These are phyloP conservation scores for Picea sitchensis DNA, from an alignment of 75 land plant genomes.

Conservation along the genomic window DNA sequence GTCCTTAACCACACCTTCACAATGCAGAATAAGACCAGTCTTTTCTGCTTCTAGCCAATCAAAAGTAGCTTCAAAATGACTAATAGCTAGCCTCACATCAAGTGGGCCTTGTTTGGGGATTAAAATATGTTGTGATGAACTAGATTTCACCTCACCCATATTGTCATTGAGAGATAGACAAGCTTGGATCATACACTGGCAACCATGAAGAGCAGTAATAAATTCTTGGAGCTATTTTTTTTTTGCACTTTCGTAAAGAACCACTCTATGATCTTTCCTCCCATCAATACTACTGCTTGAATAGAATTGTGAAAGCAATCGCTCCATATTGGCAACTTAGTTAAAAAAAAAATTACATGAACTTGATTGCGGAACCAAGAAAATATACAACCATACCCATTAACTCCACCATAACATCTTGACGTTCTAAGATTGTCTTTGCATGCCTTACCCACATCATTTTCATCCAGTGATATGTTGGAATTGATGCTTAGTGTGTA, in stretches of 20 bases:
- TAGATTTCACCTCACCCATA: slow-evolving; percentile 26
- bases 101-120: slow-evolving; percentile 64
- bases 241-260: slow-evolving; percentile 47
- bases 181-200: slow-evolving; percentile 57
- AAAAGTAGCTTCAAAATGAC: slow-evolving; percentile 80
- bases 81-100: slow-evolving; percentile 35
- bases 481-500: no score
- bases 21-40: slow-evolving; percentile 75
- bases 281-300: slow-evolving; percentile 64
- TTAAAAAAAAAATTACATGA: no score
- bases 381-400: no score
- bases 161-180: slow-evolving; percentile 37
- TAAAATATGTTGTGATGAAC: slow-evolving; percentile 41
- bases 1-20: no score
- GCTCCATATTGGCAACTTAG: no score
- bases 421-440: no score
- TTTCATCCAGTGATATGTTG: no score
- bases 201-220: slow-evolving; percentile 64
- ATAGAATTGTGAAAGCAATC: no score
- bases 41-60: slow-evolving; percentile 86
- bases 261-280: slow-evolving; percentile 67
- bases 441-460: no score
- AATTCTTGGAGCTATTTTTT: slow-evolving; percentile 81
- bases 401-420: no score
- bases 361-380: no score